These are phyloP conservation scores for Nicotiana sylvestris DNA, from an alignment of 257 asterid species.

Conservation along the genomic window DNA sequence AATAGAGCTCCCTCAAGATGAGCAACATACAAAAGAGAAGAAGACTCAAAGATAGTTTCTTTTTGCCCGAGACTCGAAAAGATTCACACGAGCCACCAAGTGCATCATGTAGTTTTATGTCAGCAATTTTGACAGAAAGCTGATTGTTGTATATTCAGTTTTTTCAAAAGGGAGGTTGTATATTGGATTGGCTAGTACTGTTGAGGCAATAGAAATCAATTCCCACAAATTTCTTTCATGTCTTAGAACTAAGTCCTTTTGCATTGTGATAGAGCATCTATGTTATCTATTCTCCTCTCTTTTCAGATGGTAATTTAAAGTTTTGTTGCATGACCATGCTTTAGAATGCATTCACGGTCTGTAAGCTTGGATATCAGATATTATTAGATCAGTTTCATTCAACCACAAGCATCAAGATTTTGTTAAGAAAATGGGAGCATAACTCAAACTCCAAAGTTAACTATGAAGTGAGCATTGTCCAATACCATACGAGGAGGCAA, in stretches of 20 bases:
- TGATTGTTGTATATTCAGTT: not conserved
- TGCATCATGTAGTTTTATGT: not conserved
- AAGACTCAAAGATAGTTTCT: not conserved
- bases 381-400: too few species aligned
- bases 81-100: not conserved
- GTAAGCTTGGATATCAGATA: too few species aligned
- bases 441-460: too few species aligned
- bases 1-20: constrained; percentile 10
- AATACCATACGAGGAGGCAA: too few species aligned
- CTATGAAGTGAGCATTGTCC: too few species aligned
- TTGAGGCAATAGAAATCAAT: not conserved
- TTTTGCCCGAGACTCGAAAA: not conserved
- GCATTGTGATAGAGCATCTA: not conserved
- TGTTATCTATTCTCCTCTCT: not conserved
- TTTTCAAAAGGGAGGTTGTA: not conserved
- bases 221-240: not conserved
- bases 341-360: not conserved
- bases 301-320: not conserved
- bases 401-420: too few species aligned
- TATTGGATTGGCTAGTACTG: not conserved
- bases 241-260: not conserved
- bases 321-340: not conserved
- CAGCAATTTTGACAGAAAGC: constrained; percentile 7
- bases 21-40: not conserved
- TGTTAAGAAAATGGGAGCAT: too few species aligned